These are phyloP conservation scores for Gnomoniopsis smithogilvyi DNA, from an alignment of 2,329 filamentous ascomycete species.

Conservation along the genomic window DNA sequence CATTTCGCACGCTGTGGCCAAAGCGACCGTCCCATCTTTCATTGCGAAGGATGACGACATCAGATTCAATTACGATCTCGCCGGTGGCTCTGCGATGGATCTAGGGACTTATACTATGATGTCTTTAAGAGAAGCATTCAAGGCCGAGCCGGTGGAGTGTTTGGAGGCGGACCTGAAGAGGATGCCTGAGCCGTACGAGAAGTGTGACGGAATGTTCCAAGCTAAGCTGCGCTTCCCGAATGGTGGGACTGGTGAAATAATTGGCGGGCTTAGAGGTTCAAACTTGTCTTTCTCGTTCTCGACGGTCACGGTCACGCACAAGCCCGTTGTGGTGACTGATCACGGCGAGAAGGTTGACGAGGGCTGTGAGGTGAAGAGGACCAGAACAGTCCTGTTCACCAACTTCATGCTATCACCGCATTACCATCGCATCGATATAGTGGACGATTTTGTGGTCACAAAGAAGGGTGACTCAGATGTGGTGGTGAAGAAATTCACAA, in stretches of 20 bases:
- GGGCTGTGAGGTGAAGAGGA: slow-evolving; percentile 24
- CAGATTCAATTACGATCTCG: slow-evolving; percentile 38
- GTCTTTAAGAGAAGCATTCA: slow-evolving; percentile 36
- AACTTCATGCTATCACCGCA: slow-evolving; percentile 25
- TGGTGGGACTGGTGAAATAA: slow-evolving; percentile 32
- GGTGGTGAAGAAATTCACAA: slow-evolving; percentile 23
- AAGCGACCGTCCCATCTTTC: slow-evolving; percentile 28
- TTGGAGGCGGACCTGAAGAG: slow-evolving; percentile 26
- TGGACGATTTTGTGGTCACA: slow-evolving; percentile 31
- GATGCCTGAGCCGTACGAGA: slow-evolving; percentile 27
- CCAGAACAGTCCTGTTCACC: slow-evolving; percentile 26
- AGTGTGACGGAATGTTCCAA: slow-evolving; percentile 31
- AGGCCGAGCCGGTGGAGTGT: slow-evolving; percentile 36
- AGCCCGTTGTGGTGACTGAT: slow-evolving; percentile 23
- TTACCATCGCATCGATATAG: slow-evolving; percentile 34
- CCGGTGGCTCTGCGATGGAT: slow-evolving; percentile 39
- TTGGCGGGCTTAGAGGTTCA: slow-evolving; percentile 25
- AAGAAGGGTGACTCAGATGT: slow-evolving; percentile 19
- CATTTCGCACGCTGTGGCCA: slow-evolving; percentile 32
- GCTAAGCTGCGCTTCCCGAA: slow-evolving; percentile 37
- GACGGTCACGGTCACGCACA: slow-evolving; percentile 17
- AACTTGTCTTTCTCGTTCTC: slow-evolving; percentile 19
- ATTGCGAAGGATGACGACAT: slow-evolving; percentile 37
- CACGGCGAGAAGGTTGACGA: slow-evolving; percentile 18
- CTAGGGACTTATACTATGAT: slow-evolving; percentile 38